Conservation (phyloP, 108 stramenopile genomes). For the Nannochloropsis gaditana region DNA sequence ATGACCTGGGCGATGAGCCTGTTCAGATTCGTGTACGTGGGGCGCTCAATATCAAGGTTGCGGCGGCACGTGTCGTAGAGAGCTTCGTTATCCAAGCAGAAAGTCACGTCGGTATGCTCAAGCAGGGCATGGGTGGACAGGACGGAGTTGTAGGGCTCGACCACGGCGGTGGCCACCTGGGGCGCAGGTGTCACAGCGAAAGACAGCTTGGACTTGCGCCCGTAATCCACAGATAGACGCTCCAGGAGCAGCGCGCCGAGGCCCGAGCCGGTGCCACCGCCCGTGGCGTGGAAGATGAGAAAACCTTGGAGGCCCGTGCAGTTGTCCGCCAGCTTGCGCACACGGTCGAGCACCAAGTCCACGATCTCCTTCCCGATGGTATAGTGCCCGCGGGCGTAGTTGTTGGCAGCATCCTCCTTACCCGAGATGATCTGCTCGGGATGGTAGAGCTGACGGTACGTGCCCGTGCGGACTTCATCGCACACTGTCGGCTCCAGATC, state of each 20-base stretch:
- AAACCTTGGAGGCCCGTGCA: conserved; percentile 98
- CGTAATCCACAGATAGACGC: conserved; percentile 94
- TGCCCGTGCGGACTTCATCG: conserved; percentile 68
- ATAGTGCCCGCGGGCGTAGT: conserved; percentile 99
- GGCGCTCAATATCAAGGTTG: conserved; percentile 68
- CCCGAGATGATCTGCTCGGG: conserved; percentile 98
- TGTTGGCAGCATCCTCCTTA: conserved; percentile 99
- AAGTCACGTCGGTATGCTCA: conserved; percentile 69
- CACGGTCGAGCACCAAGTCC: conserved; percentile 92
- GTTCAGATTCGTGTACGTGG: conserved; percentile 72
- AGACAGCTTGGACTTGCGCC: conserved; percentile 97
- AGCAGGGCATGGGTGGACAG: conserved; percentile 67
- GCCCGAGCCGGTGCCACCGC: conserved; percentile 98
- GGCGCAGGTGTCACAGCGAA: conserved; percentile 81
- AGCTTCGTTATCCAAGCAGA: conserved; percentile 70
- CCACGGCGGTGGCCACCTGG: conserved; percentile 69
- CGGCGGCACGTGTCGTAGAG: conserved; percentile 71
- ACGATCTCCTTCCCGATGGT: conserved; percentile 97
- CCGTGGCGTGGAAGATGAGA: conserved; percentile 97
- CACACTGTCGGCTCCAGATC: conserved; percentile 96
- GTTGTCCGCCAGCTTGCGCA: conserved; percentile 97
- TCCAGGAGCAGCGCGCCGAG: conserved; percentile 95
- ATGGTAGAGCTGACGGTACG: conserved; percentile 86
- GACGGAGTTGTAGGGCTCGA: conserved; percentile 70
- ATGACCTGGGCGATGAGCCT: conserved; percentile 64